Evolutionary conservation across 1,139 yeast species (phyloP).

Genomic region (Blastobotrys petasosporus): DNA sequence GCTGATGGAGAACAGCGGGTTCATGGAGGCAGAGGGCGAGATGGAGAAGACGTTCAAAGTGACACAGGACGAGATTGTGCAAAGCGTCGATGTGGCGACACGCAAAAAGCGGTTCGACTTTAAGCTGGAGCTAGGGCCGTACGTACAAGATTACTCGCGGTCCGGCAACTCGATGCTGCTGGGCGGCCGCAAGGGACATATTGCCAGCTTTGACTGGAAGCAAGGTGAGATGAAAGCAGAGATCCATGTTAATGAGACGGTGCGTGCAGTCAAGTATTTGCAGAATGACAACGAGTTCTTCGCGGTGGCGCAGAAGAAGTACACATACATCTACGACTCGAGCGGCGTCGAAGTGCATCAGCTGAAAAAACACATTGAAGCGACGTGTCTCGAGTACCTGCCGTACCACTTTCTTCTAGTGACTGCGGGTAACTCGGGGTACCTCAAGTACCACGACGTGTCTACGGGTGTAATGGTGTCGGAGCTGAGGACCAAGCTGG

Average conservation of each 20-base stretch:
- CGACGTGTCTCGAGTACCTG: slow-evolving; percentile 73
- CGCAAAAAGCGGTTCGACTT: slow-evolving; percentile 66
- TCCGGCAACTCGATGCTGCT: slow-evolving; percentile 81
- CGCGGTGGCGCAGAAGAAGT: slow-evolving; percentile 96
- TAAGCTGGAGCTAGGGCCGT: slow-evolving; percentile 81
- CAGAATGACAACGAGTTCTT: slow-evolving; percentile 82
- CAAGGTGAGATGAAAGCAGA: slow-evolving; percentile 78
- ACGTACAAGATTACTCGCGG: slow-evolving; percentile 69
- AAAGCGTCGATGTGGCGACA: slow-evolving; percentile 75
- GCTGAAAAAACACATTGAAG: slow-evolving; percentile 82
- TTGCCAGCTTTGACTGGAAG: slow-evolving; percentile 96
- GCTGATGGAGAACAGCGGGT: slow-evolving; percentile 78
- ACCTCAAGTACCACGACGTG: slow-evolving; percentile 87
- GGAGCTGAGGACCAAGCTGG: slow-evolving; percentile 79
- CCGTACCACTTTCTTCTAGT: slow-evolving; percentile 89
- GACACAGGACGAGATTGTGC: slow-evolving; percentile 69
- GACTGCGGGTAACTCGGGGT: slow-evolving; percentile 85
- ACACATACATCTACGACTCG: slow-evolving; percentile 86
- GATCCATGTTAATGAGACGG: slow-evolving; percentile 79
- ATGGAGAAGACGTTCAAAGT: slow-evolving; percentile 89
- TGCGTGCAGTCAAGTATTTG: slow-evolving; percentile 80
- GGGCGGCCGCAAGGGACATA: slow-evolving; percentile 90
- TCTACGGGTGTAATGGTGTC: slow-evolving; percentile 84
- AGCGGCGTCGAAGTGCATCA: slow-evolving; percentile 90
- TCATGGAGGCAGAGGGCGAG: slow-evolving; percentile 78